A percentile compares a stretch with the other conserved stretches of the same genome.
Evolutionary conservation across 2,329 filamentous ascomycete genomes (phyloP).

Genomic region (Trichophyton schoenleinii): DNA sequence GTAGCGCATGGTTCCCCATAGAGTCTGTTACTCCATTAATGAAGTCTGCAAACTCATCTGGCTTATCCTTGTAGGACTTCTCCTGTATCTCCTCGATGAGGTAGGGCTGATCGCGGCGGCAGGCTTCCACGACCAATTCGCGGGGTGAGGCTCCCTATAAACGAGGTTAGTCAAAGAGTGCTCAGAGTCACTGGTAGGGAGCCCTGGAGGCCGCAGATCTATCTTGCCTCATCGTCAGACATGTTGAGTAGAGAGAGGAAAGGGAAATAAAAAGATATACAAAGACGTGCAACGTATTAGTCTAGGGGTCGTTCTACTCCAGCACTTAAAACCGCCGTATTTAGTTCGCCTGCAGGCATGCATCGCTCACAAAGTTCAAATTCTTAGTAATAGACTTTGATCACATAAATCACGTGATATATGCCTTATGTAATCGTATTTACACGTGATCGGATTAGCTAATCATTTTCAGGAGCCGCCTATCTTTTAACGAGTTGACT

Average conservation of each 20-base stretch:
- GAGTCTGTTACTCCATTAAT: conserved; percentile 79
- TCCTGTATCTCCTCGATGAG: conserved; percentile 62
- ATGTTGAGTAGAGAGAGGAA: conserved; percentile 17
- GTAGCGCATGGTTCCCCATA: conserved; percentile 77
- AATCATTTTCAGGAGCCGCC: no score
- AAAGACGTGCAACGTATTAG: not conserved
- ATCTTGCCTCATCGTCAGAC: conserved; percentile 33
- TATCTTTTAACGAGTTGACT: no score
- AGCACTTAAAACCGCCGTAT: no score
- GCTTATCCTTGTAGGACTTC: conserved; percentile 44
- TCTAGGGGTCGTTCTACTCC: no score
- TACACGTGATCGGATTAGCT: no score
- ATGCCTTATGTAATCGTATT: no score
- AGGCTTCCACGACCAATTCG: conserved; percentile 84
- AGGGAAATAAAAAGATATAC: not conserved
- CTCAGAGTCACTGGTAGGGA: conserved; percentile 5
- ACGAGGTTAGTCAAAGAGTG: conserved; percentile 4
- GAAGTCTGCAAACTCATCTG: conserved; percentile 54
- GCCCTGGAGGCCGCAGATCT: not conserved
- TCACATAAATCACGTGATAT: no score
- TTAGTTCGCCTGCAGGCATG: no score
- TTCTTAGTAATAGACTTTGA: no score
- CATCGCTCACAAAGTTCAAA: no score
- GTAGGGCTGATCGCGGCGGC: conserved; percentile 81
- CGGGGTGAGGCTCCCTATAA: conserved; percentile 72